Conservation (phyloP, 208 protist genomes). For the Acanthamoeba royreba region DNA sequence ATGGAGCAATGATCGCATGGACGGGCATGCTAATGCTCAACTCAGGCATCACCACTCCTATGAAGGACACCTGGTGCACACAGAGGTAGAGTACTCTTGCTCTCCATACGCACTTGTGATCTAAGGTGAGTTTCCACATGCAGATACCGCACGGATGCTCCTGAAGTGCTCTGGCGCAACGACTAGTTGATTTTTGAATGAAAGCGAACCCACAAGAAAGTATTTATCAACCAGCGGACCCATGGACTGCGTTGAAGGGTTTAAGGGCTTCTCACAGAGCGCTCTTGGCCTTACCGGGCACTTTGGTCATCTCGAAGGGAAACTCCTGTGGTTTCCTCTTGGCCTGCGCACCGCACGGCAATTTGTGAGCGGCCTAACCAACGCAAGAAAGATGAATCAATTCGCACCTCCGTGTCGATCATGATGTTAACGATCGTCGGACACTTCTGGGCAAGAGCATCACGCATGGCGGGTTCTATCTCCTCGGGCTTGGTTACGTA, state of each 20-base stretch:
- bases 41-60: constrained; percentile 57
- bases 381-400: neutral
- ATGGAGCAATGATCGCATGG: constrained; percentile 99
- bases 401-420: neutral
- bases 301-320: constrained; percentile 7
- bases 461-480: constrained; percentile 18
- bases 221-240: no score
- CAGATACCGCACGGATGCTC: constrained; percentile 38
- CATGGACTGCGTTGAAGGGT: no score
- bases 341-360: neutral
- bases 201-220: no score
- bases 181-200: no score
- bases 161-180: neutral
- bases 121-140: no score
- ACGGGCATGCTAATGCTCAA: constrained; percentile 90
- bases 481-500: constrained; percentile 36
- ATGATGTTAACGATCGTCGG: constrained; percentile 47
- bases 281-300: neutral
- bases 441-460: constrained; percentile 18
- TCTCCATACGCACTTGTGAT: neutral
- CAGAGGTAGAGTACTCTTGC: constrained; percentile 81
- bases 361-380: neutral
- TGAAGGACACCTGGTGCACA: constrained; percentile 73
- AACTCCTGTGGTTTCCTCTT: neutral
- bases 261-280: no score